These are phyloP conservation scores for Colletotrichum endophyticum DNA, from an alignment of 2,329 filamentous ascomycete species.

Conservation along the genomic window DNA sequence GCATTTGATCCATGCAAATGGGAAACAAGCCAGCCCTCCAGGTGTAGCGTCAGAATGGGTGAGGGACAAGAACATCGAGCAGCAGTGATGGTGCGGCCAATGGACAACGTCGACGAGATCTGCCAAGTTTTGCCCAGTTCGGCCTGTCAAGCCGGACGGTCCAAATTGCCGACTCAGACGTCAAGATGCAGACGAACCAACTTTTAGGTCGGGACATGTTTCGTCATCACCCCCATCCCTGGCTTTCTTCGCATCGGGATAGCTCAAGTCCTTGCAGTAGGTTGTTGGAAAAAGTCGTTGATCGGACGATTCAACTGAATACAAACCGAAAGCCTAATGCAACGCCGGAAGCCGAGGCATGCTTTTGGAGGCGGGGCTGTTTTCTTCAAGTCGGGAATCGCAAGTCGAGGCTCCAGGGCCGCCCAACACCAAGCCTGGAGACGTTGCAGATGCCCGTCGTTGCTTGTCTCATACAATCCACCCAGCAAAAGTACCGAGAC, in stretches of 20 bases:
- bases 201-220: neutral
- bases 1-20: neutral
- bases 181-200: neutral
- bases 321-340: neutral
- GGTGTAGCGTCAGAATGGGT: neutral
- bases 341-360: neutral
- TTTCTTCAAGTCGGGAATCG: neutral
- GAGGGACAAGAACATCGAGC: neutral
- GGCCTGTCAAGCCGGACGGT: neutral
- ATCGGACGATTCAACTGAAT: neutral
- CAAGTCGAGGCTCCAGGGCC: neutral
- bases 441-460: neutral
- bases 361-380: neutral
- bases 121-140: neutral
- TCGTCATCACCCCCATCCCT: neutral
- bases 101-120: neutral
- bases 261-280: neutral
- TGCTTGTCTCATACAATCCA: neutral
- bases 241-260: neutral
- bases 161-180: neutral
- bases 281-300: neutral
- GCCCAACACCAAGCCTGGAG: neutral
- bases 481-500: neutral
- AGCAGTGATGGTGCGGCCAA: neutral
- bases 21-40: neutral